Percentiles rank a stretch among this genome's conserved stretches.
Evolutionary conservation across 1,284 basidiomycete genomes (phyloP).

Genomic region (Amylostereum chailletii): DNA sequence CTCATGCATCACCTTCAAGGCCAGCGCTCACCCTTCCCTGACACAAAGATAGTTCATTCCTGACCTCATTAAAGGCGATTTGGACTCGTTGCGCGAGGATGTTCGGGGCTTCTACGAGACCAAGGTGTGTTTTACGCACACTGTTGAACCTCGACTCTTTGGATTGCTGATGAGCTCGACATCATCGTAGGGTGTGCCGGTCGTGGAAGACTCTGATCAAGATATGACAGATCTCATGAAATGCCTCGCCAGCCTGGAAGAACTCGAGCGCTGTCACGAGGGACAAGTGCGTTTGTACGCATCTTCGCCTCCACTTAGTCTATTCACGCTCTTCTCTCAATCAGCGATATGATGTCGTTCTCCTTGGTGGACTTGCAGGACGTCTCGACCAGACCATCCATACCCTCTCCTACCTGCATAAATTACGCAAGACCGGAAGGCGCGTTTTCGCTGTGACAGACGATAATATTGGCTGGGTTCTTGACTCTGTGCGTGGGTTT

Average conservation of each 20-base stretch:
- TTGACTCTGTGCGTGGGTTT: constrained; percentile 54
- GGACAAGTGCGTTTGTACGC: constrained; percentile 22
- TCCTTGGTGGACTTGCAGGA: constrained; percentile 86
- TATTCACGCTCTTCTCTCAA: background rate
- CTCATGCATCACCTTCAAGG: background rate
- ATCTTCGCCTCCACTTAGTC: background rate
- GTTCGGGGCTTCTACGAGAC: constrained; percentile 63
- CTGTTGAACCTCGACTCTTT: background rate
- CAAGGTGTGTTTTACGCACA: constrained; percentile 28
- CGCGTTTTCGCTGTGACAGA: constrained; percentile 76
- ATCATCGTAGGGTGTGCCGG: constrained; percentile 47
- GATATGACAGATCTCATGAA: constrained; percentile 95
- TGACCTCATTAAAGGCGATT: constrained; percentile 86
- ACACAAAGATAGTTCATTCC: constrained; percentile 53
- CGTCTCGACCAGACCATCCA: constrained; percentile 93
- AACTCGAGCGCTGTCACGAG: constrained; percentile 34
- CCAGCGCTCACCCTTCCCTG: background rate
- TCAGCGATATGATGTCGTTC: constrained; percentile 58
- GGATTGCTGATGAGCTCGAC: background rate
- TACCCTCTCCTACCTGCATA: constrained; percentile 80
- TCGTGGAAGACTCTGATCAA: constrained; percentile 67
- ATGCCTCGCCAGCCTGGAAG: constrained; percentile 63
- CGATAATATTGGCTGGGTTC: constrained; percentile 84
- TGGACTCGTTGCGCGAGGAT: constrained; percentile 80
- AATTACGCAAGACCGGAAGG: constrained; percentile 57